Evolutionary conservation across 371 early-diverging fungal species (phyloP).

Genomic region (Mortierella sp.): DNA sequence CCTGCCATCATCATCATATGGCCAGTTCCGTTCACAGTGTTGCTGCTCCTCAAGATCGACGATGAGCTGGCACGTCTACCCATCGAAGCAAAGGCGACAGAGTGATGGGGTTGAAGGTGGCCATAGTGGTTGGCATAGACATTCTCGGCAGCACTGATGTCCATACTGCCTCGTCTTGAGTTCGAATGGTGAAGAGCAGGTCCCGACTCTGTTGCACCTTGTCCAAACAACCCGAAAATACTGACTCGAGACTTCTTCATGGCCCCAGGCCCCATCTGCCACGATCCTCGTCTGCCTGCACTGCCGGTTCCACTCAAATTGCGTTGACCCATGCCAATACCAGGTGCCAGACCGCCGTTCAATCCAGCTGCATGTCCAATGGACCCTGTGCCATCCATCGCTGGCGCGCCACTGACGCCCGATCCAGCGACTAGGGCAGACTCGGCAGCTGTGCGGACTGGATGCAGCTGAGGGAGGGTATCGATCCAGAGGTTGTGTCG

Average conservation of each 20-base stretch:
- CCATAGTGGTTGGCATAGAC: constrained; percentile 24
- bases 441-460: constrained; percentile 48
- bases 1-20: constrained; percentile 21
- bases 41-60: constrained; percentile 27
- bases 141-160: constrained; percentile 17
- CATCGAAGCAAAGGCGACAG: constrained; percentile 18
- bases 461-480: constrained; percentile 51
- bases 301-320: constrained; percentile 22
- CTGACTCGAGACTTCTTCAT: constrained; percentile 41
- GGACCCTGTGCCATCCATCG: constrained; percentile 15
- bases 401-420: background rate
- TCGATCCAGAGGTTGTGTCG: constrained; percentile 47
- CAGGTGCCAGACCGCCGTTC: constrained; percentile 10
- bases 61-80: constrained; percentile 49
- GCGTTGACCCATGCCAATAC: constrained; percentile 24
- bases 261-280: constrained; percentile 34
- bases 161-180: constrained; percentile 44
- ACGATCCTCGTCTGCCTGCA: constrained; percentile 42
- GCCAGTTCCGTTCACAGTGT: constrained; percentile 12
- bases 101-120: constrained; percentile 23
- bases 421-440: constrained; percentile 23
- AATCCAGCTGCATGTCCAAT: constrained; percentile 19
- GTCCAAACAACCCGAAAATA: constrained; percentile 44
- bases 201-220: constrained; percentile 19
- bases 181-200: constrained; percentile 13